A percentile compares a stretch with the other conserved stretches of the same genome.
Conservation (phyloP, 2,329 filamentous ascomycete genomes). For the Talaromyces sp. region DNA sequence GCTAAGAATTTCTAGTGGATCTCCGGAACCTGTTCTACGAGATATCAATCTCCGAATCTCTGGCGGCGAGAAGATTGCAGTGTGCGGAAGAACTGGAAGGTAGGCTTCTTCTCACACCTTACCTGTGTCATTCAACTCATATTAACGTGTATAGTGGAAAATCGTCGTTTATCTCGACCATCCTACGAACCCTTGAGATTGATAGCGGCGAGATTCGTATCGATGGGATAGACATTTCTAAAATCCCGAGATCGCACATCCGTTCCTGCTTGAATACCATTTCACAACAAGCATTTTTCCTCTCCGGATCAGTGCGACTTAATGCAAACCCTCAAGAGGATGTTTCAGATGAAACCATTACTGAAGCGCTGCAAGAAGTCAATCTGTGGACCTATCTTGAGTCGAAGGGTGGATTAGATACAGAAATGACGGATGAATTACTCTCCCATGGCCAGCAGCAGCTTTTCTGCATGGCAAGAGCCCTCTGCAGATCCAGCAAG, state of each 20-base stretch:
- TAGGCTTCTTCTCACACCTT: conserved; percentile 5
- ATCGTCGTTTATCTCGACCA: conserved; percentile 30
- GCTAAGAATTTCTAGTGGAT: conserved; percentile 4
- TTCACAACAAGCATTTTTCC: conserved; percentile 33
- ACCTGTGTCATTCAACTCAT: not conserved
- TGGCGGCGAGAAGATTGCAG: conserved; percentile 31
- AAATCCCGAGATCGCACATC: conserved; percentile 24
- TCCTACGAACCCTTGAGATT: conserved; percentile 34
- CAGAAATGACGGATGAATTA: conserved; percentile 40
- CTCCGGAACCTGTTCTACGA: conserved; percentile 19
- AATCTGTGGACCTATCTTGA: conserved; percentile 32
- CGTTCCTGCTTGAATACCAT: conserved; percentile 32
- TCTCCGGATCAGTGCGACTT: conserved; percentile 25
- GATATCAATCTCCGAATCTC: conserved; percentile 25
- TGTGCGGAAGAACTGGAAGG: conserved; percentile 36
- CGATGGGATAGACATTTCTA: conserved; percentile 30
- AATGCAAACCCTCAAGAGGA: conserved; percentile 17
- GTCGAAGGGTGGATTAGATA: conserved; percentile 32
- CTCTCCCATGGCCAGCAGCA: conserved; percentile 59
- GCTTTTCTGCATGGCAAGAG: conserved; percentile 61
- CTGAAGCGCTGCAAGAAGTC: conserved; percentile 27
- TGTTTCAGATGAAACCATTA: conserved; percentile 24
- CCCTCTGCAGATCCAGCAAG: conserved; percentile 47
- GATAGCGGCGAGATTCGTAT: conserved; percentile 28
- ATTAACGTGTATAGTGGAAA: conserved; percentile 25